phyloP scores from a whole-genome alignment of 2,329 filamentous ascomycete genomes.

The Ilyonectria mors-panacis region DNA sequence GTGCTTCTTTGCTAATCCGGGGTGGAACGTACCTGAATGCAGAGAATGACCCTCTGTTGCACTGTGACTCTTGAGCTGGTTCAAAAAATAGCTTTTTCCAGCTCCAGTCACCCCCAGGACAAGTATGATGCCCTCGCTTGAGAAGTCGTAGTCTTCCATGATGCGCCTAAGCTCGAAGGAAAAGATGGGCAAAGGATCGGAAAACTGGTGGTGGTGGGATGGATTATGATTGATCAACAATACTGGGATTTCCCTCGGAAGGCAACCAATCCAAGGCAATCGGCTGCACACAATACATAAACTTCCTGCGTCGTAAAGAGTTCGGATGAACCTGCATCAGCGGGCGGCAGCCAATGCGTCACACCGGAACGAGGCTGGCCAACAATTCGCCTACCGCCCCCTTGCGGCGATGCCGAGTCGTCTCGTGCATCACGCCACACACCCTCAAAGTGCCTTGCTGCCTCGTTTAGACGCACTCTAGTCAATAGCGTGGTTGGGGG shows the following conservation, averaged over 20 bases:
- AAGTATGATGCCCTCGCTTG: conserved; percentile 25
- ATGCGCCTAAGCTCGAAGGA: not conserved
- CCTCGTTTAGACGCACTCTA: not conserved
- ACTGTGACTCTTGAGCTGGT: conserved; percentile 24
- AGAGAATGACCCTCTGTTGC: conserved; percentile 23
- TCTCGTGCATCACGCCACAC: not conserved
- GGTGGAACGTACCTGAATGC: conserved; percentile 9
- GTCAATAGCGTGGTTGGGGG: too few relatives aligned
- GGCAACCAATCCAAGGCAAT: too few relatives aligned
- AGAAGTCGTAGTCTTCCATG: conserved; percentile 17
- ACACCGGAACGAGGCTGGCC: not conserved
- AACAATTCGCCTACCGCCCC: not conserved
- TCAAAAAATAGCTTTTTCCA: conserved; percentile 31
- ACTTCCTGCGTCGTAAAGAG: not conserved
- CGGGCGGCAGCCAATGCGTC: not conserved
- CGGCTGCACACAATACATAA: not conserved
- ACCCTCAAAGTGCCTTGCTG: not conserved
- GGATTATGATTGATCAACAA: too few relatives aligned
- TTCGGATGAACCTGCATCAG: not conserved
- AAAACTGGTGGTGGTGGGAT: too few relatives aligned
- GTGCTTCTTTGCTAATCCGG: too few relatives aligned
- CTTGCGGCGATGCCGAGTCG: not conserved
- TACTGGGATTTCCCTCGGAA: too few relatives aligned
- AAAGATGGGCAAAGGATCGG: too few relatives aligned
- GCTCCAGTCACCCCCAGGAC: conserved; percentile 23